Percentiles rank a stretch among this genome's conserved stretches.
Conservation (phyloP, 306 rosid species). For the Vigna mungo region DNA sequence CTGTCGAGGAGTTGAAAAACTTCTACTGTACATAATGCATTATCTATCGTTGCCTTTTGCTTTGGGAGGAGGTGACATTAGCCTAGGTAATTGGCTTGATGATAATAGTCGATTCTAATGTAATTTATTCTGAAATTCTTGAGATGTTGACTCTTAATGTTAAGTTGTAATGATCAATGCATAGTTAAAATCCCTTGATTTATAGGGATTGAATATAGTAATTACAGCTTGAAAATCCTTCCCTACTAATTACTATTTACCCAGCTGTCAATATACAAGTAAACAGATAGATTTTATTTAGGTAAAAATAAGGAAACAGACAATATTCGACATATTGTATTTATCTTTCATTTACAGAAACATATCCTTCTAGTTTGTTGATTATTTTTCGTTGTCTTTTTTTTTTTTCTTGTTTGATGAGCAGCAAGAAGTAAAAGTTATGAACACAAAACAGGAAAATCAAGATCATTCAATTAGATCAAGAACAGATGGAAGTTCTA, state of each 20-base stretch:
- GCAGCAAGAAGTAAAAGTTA: slow-evolving; percentile 77
- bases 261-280: not conserved
- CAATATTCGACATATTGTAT: not conserved
- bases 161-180: no score
- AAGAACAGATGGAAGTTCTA: slow-evolving; percentile 55
- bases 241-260: not conserved
- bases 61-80: slow-evolving; percentile 5
- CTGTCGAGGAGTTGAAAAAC: not conserved
- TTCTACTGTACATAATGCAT: not conserved
- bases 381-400: slow-evolving; percentile 29
- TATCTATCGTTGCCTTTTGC: slow-evolving; percentile 15
- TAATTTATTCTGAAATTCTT: not conserved
- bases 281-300: not conserved
- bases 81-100: not conserved
- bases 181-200: no score
- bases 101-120: not conserved
- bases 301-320: not conserved
- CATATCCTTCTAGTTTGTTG: slow-evolving; percentile 23
- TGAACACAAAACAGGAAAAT: slow-evolving; percentile 54
- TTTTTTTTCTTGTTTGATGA: slow-evolving; percentile 32
- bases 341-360: slow-evolving; percentile 25
- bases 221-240: not conserved
- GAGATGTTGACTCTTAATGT: not conserved
- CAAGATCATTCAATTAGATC: slow-evolving; percentile 51
- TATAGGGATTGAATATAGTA: no score